Evolutionary conservation across 257 asterid species (phyloP), one percentile per base, ranked within the genome.

Genomic region (Gentiana straminea): DNA sequence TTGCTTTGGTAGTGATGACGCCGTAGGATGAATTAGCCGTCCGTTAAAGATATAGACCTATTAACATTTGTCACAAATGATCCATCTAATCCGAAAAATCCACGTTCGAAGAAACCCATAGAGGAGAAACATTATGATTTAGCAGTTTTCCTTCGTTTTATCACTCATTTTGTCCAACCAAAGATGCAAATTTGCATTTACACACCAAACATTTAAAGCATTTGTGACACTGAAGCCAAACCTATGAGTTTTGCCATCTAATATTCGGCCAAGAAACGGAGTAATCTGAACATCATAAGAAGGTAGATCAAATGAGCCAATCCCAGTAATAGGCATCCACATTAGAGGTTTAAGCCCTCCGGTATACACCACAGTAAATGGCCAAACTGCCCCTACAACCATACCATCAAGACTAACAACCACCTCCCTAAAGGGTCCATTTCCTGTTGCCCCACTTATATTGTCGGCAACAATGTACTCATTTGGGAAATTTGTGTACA

Each of bases 181-280:
- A 41, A 89, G 80, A 59, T 89, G 97, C 78, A 85, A 64, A 76
- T 88, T 88, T 10, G 97, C 95, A 60, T 88, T 84, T 36, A 88
- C 51, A 10, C 68, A 88, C 97, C 97, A 88, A 1, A 79, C 91
- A 51, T 77, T 85, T 49, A 85, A 70, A 33, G 89, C 97, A 54
- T 79, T 81, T 0, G 84, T 76, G 36, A 83, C 95, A 5, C 78
- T 58, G 15, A 88, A 85, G 3, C 68, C 65, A 5, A 89, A 61
- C 34, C 54, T 48, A 61, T 85, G 97, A 35, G 60, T 55, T 55
- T 69, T 68, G 13, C 79, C 91, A 66, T 89, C 97, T 59, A 83
- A 61, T 3, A 85, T 52, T 7, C 44, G 70, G 0, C 79, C 86
- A 53, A 89, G 68, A 4, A 81, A 68, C 0, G 86, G 86, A 4